Percentiles rank a stretch among this genome's conserved stretches.
Evolutionary conservation across 352 stramenopile genomes (phyloP).

Genomic region (Pythium rhizo-oryzae): DNA sequence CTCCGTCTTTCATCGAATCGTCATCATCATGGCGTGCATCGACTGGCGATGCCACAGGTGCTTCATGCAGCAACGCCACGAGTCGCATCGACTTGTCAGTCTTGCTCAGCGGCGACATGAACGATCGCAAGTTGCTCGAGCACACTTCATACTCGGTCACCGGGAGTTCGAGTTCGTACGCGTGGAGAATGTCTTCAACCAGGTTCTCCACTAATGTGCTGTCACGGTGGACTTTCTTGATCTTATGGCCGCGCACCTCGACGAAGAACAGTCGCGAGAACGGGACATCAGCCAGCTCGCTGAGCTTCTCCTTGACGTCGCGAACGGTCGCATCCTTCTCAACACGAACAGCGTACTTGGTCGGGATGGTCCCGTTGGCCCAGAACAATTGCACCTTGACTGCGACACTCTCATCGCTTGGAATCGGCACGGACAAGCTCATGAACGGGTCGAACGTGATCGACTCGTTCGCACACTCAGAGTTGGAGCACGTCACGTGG

Average conservation of each 20-base stretch:
- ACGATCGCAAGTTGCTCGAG: slow-evolving; percentile 54
- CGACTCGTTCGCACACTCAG: slow-evolving; percentile 73
- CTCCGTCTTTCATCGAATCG: slow-evolving; percentile 37
- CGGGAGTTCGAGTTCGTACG: slow-evolving; percentile 88
- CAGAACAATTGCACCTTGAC: slow-evolving; percentile 77
- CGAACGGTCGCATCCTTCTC: slow-evolving; percentile 55
- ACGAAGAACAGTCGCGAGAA: slow-evolving; percentile 65
- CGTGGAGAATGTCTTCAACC: slow-evolving; percentile 65
- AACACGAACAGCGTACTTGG: slow-evolving; percentile 68
- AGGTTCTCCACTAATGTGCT: slow-evolving; percentile 48
- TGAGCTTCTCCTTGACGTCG: slow-evolving; percentile 68
- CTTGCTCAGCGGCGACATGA: slow-evolving; percentile 31
- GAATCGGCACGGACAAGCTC: slow-evolving; percentile 89
- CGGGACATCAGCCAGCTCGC: slow-evolving; percentile 46
- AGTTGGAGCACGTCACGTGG: slow-evolving; percentile 84
- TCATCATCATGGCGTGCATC: slow-evolving; percentile 43
- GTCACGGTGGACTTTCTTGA: slow-evolving; percentile 58
- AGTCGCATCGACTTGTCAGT: slow-evolving; percentile 59
- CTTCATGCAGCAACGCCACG: slow-evolving; percentile 73
- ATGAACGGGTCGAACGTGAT: slow-evolving; percentile 92
- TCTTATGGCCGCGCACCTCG: slow-evolving; percentile 71
- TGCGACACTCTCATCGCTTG: slow-evolving; percentile 53
- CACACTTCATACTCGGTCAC: slow-evolving; percentile 69
- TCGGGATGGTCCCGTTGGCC: slow-evolving; percentile 70
- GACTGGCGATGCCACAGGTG: slow-evolving; percentile 57